Percentiles rank a stretch among this genome's conserved stretches.
phyloP scores from a whole-genome alignment of 2,329 filamentous ascomycete genomes.

The Colletotrichum spinosum region DNA sequence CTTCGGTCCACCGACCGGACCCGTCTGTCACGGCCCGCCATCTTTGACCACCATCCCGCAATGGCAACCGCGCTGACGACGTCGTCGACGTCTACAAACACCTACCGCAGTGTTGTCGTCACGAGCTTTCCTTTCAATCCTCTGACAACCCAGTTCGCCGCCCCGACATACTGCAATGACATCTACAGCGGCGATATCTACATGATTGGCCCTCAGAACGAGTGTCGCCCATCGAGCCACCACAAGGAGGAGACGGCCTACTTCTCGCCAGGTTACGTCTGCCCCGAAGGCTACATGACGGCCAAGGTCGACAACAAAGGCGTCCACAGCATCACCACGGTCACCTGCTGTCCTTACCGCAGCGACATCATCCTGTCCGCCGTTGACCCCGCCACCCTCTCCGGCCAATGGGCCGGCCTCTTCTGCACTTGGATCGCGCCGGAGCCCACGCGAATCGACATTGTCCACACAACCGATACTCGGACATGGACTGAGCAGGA shows the following conservation, averaged over 20 bases:
- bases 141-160: conserved; percentile 38
- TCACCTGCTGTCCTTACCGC: conserved; percentile 42
- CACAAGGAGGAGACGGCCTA: conserved; percentile 29
- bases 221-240: conserved; percentile 39
- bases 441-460: conserved; percentile 25
- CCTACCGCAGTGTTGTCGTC: conserved; percentile 19
- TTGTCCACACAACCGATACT: conserved; percentile 35
- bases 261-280: conserved; percentile 31
- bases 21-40: conserved; percentile 5
- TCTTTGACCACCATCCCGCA: conserved; percentile 1
- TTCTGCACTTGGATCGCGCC: conserved; percentile 42
- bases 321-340: conserved; percentile 41
- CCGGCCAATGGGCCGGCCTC: conserved; percentile 34
- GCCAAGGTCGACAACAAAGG: conserved; percentile 40
- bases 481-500: conserved; percentile 30
- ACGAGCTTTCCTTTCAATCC: conserved; percentile 36
- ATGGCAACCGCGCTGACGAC: conserved; percentile 21
- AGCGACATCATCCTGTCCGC: conserved; percentile 39
- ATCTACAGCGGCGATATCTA: conserved; percentile 32
- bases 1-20: neutral
- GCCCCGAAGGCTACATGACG: conserved; percentile 29
- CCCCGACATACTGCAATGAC: conserved; percentile 32
- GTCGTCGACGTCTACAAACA: conserved; percentile 13
- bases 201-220: conserved; percentile 36
- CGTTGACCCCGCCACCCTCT: conserved; percentile 38